Evolutionary conservation across 352 stramenopile genomes (phyloP).

Genomic region (Phytopythium montanum): DNA sequence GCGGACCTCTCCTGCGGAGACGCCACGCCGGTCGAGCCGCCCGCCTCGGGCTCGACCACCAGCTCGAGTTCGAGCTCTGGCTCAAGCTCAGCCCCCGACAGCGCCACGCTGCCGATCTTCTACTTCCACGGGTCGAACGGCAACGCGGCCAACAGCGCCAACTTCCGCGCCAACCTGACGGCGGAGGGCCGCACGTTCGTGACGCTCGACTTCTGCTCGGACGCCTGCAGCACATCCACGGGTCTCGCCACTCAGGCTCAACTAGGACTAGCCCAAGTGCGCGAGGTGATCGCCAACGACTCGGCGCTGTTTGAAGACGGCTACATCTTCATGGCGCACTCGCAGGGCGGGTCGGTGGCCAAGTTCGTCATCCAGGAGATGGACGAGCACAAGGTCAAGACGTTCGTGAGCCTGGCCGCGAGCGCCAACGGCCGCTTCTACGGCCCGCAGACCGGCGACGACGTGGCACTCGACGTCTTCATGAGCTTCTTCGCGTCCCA

Average conservation of each 20-base stretch:
- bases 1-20: constrained; percentile 3
- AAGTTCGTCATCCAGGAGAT: constrained; percentile 23
- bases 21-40: background rate
- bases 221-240: constrained; percentile 11
- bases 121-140: constrained; percentile 30
- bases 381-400: constrained; percentile 21
- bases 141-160: constrained; percentile 11
- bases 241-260: constrained; percentile 16
- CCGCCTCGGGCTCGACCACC: background rate
- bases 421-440: constrained; percentile 31
- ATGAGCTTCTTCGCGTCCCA: constrained; percentile 13
- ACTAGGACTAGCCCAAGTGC: constrained; percentile 24
- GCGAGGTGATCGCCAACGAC: constrained; percentile 17
- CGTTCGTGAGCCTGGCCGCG: constrained; percentile 25
- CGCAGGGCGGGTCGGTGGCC: constrained; percentile 23
- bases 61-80: background rate
- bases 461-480: constrained; percentile 14
- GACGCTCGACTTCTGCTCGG: constrained; percentile 24
- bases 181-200: constrained; percentile 21
- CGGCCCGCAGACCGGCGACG: constrained; percentile 20
- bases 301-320: constrained; percentile 16
- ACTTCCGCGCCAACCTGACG: constrained; percentile 22
- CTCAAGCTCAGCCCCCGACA: background rate
- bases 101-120: constrained; percentile 24
- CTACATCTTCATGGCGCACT: constrained; percentile 37